These are phyloP conservation scores for Combretum micranthum DNA, from an alignment of 345 rosid genomes.

Conservation along the genomic window DNA sequence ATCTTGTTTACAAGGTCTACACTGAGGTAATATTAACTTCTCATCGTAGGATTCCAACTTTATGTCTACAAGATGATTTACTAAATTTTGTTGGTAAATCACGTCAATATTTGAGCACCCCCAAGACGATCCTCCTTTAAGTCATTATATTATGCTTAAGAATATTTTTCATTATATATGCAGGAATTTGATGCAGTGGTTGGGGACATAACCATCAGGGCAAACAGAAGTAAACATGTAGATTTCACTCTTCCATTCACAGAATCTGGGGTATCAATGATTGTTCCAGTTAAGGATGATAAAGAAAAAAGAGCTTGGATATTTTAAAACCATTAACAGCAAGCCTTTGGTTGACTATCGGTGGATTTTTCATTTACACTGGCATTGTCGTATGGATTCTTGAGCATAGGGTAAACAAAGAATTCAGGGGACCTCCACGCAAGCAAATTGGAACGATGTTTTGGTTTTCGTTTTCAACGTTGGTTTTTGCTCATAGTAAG, in stretches of 20 bases:
- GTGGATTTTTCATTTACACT: constrained; percentile 13
- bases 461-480: constrained; percentile 27
- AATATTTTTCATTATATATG: too few relatives aligned
- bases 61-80: too few relatives aligned
- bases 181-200: constrained; percentile 18
- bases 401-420: constrained; percentile 23
- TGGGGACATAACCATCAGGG: constrained; percentile 22
- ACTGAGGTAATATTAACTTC: background rate
- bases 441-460: constrained; percentile 19
- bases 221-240: constrained; percentile 9
- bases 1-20: constrained; percentile 14
- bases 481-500: constrained; percentile 34
- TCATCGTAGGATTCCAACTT: too few relatives aligned
- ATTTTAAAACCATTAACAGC: constrained; percentile 30
- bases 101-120: too few relatives aligned
- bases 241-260: constrained; percentile 39
- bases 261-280: constrained; percentile 25
- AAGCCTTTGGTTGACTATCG: constrained; percentile 28
- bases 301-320: constrained; percentile 17
- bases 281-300: constrained; percentile 16
- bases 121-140: too few relatives aligned
- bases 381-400: constrained; percentile 27
- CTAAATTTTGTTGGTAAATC: too few relatives aligned
- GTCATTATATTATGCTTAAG: too few relatives aligned
- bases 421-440: constrained; percentile 16